Percentiles rank a stretch among this genome's conserved stretches.
Conservation (phyloP, 2,329 filamentous ascomycete genomes). For the Trichoderma sp. region DNA sequence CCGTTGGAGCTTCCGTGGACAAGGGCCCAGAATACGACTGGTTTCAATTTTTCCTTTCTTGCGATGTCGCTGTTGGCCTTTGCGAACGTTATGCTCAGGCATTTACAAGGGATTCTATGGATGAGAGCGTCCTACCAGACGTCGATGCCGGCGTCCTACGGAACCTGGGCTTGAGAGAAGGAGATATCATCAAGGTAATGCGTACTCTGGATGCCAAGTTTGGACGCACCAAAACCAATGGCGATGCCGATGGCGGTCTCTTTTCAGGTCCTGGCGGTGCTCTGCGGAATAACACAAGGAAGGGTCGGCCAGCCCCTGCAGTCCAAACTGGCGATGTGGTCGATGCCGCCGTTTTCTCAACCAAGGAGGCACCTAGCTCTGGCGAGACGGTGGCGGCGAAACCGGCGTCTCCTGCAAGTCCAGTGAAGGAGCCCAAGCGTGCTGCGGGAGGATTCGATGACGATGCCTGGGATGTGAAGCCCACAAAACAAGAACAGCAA, state of each 20-base stretch:
- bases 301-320: slow-evolving; percentile 83
- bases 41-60: slow-evolving; percentile 97
- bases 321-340: slow-evolving; percentile 82
- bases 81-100: slow-evolving; percentile 93
- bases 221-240: slow-evolving; percentile 59
- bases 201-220: slow-evolving; percentile 81
- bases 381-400: slow-evolving; percentile 24
- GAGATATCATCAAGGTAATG: slow-evolving; percentile 95
- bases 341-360: slow-evolving; percentile 80
- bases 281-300: slow-evolving; percentile 90
- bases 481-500: slow-evolving; percentile 55
- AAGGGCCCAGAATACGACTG: slow-evolving; percentile 79
- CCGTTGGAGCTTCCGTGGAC: slow-evolving; percentile 62
- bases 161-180: slow-evolving; percentile 89
- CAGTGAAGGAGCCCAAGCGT: slow-evolving; percentile 31
- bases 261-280: slow-evolving; percentile 93
- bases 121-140: slow-evolving; percentile 86
- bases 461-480: slow-evolving; percentile 95
- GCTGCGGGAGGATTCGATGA: slow-evolving; percentile 74
- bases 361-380: slow-evolving; percentile 41
- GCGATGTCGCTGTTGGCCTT: slow-evolving; percentile 85
- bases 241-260: slow-evolving; percentile 62
- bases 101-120: slow-evolving; percentile 90
- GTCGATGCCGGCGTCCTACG: slow-evolving; percentile 80
- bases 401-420: slow-evolving; percentile 26